phyloP scores from a whole-genome alignment of 164 flowering plant species.

The Echeveria elegans region DNA sequence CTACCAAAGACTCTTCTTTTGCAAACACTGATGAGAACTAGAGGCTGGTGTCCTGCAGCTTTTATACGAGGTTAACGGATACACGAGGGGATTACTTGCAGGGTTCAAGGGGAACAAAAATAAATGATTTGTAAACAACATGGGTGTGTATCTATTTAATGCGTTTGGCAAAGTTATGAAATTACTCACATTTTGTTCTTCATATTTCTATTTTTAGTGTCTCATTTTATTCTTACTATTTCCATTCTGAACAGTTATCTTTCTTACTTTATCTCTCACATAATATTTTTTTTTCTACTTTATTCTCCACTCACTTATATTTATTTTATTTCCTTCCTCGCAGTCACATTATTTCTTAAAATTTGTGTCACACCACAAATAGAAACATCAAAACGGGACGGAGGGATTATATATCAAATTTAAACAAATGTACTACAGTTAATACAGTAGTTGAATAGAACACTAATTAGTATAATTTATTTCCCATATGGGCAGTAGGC shows the following conservation, averaged over 20 bases:
- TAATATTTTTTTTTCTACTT: no score
- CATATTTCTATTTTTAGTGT: no score
- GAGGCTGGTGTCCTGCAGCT: slow-evolving; percentile 13
- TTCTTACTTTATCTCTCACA: no score
- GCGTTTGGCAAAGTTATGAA: slow-evolving; percentile 15
- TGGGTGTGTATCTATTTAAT: slow-evolving; percentile 1
- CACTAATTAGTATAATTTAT: slow-evolving; percentile 11
- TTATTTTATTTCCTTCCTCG: no score
- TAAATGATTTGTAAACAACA: slow-evolving; percentile 33
- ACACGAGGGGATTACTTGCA: slow-evolving; percentile 46
- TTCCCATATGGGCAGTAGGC: slow-evolving; percentile 8
- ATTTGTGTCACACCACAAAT: no score
- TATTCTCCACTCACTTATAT: no score
- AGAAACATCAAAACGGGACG: no score
- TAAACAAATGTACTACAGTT: background rate
- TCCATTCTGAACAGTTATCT: no score
- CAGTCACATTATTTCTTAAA: no score
- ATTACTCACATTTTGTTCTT: no score
- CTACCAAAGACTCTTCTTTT: slow-evolving; percentile 24
- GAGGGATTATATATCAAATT: slow-evolving; percentile 4
- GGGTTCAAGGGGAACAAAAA: slow-evolving; percentile 64
- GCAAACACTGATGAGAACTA: slow-evolving; percentile 51
- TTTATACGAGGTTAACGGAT: slow-evolving; percentile 33
- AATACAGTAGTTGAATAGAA: background rate
- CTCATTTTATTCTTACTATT: no score